A percentile compares a stretch with the other conserved stretches of the same genome.
Conservation (phyloP, 805 yeast species). For the Metschnikowia reukaufii region DNA sequence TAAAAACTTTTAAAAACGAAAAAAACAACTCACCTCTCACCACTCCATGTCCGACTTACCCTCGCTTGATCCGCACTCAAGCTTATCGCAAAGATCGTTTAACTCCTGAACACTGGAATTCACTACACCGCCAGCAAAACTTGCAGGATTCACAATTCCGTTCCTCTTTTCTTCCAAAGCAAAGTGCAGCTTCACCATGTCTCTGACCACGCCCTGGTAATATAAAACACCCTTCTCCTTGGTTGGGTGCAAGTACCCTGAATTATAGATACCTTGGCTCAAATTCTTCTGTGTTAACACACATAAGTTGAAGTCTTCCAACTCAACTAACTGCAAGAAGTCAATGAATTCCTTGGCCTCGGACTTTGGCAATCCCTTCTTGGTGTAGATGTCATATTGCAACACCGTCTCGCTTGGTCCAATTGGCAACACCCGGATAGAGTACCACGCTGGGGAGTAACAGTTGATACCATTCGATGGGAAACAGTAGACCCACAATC, state of each 20-base stretch:
- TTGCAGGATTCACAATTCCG: constrained; percentile 51
- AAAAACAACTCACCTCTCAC: constrained; percentile 2
- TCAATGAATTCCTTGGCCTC: constrained; percentile 63
- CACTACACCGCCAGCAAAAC: constrained; percentile 38
- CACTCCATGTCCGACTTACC: constrained; percentile 18
- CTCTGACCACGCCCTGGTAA: constrained; percentile 54
- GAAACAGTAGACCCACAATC: constrained; percentile 61
- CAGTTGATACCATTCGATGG: constrained; percentile 64
- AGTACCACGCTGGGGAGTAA: constrained; percentile 67
- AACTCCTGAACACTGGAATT: constrained; percentile 47
- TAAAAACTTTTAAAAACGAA: background rate
- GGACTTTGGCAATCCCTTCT: constrained; percentile 53
- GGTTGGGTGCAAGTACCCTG: constrained; percentile 59
- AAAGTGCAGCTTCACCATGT: constrained; percentile 58
- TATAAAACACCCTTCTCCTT: constrained; percentile 60
- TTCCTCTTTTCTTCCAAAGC: constrained; percentile 47
- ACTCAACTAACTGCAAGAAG: constrained; percentile 59
- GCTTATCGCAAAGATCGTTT: constrained; percentile 48
- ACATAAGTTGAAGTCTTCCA: constrained; percentile 60
- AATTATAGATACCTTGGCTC: constrained; percentile 57
- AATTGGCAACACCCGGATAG: constrained; percentile 58
- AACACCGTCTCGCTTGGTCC: constrained; percentile 53
- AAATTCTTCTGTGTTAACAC: constrained; percentile 59
- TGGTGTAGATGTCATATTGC: constrained; percentile 61
- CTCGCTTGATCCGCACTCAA: constrained; percentile 42